Conservation (phyloP, 768 basidiomycete species). For the Hirschioporus abietinus region DNA sequence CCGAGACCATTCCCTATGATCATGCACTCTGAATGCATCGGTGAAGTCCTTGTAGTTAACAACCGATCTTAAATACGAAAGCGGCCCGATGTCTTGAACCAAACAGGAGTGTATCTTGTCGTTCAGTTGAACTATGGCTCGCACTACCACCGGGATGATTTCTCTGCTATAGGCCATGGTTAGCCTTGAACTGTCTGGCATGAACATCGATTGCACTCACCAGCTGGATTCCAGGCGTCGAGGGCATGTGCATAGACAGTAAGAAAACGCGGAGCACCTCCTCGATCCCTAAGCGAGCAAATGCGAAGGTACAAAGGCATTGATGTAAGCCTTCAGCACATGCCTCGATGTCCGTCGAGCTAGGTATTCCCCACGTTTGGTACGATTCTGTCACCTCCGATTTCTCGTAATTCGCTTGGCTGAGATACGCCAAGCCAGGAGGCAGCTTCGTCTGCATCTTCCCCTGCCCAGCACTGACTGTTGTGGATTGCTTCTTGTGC, state of each 20-base stretch:
- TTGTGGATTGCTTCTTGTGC: no score
- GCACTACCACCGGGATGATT: constrained; percentile 68
- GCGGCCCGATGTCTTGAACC: constrained; percentile 52
- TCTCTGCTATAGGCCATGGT: constrained; percentile 81
- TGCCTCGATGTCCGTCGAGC: constrained; percentile 65
- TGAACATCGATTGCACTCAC: constrained; percentile 81
- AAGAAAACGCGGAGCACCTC: constrained; percentile 87
- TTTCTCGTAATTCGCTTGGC: constrained; percentile 76
- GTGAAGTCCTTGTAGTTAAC: constrained; percentile 77
- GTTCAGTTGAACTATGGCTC: constrained; percentile 83
- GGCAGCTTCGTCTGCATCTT: no score
- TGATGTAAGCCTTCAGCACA: constrained; percentile 79
- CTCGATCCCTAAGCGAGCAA: constrained; percentile 78
- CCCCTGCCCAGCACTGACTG: no score
- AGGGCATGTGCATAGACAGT: constrained; percentile 65
- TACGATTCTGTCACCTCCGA: no score
- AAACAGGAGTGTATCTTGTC: constrained; percentile 79
- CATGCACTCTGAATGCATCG: constrained; percentile 75
- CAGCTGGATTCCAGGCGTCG: constrained; percentile 32
- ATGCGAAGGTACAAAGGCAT: constrained; percentile 86
- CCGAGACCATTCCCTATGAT: constrained; percentile 62
- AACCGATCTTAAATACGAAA: constrained; percentile 48
- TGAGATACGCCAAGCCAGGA: no score
- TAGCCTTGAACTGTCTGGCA: constrained; percentile 86
- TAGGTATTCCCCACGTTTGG: constrained; percentile 80